phyloP scores from a whole-genome alignment of 805 yeast species.

The Cyberlindnera galapagoensis region DNA sequence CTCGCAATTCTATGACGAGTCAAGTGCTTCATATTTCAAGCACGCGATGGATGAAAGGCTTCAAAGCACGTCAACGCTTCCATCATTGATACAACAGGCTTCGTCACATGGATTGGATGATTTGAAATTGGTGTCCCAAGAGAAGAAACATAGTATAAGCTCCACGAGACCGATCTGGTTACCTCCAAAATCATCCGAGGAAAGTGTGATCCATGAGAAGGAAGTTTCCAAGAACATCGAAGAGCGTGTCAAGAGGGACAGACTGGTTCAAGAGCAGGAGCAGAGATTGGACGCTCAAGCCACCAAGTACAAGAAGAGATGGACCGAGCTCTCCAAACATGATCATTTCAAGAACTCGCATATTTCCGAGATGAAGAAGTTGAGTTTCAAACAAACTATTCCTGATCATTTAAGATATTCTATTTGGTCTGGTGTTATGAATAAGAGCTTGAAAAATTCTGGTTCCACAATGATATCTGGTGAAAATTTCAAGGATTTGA shows the following conservation, averaged over 20 bases:
- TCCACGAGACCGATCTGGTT: conserved; percentile 60
- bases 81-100: conserved; percentile 31
- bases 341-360: conserved; percentile 13
- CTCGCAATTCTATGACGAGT: conserved; percentile 18
- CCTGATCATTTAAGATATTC: conserved; percentile 21
- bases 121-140: conserved; percentile 44
- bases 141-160: conserved; percentile 28
- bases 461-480: conserved; percentile 12
- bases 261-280: conserved; percentile 9
- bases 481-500: conserved; percentile 34
- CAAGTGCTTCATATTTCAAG: conserved; percentile 13
- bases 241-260: conserved; percentile 15
- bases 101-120: conserved; percentile 47
- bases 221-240: conserved; percentile 42
- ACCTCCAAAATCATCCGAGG: conserved; percentile 58
- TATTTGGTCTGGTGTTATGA: conserved; percentile 15
- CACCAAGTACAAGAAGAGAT: conserved; percentile 14
- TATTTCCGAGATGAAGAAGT: conserved; percentile 14
- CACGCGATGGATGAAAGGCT: conserved; percentile 15
- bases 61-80: conserved; percentile 22
- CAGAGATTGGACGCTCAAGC: conserved; percentile 1
- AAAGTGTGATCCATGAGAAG: conserved; percentile 46
- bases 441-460: conserved; percentile 11
- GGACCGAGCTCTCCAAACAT: conserved; percentile 18
- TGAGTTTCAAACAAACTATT: conserved; percentile 17